Evolutionary conservation across 2,329 filamentous ascomycete species (phyloP).

Genomic region (Diaporthe ilicicola): DNA sequence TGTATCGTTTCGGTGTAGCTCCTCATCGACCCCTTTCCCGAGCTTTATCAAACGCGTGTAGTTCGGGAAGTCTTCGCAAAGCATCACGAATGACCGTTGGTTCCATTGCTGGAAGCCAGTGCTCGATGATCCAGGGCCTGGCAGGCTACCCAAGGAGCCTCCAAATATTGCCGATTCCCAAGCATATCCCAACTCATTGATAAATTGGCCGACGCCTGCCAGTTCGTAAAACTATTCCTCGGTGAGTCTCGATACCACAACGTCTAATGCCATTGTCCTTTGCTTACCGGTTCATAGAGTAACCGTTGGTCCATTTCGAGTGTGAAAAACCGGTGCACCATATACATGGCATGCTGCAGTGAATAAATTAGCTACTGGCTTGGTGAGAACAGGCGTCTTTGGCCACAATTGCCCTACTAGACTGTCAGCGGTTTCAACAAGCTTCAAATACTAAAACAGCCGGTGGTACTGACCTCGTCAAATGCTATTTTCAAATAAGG

Average conservation of each 20-base stretch:
- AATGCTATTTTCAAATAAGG: background rate
- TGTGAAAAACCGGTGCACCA: background rate
- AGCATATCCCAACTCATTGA: background rate
- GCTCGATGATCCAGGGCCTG: background rate
- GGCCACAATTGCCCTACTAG: background rate
- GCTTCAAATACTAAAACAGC: no score
- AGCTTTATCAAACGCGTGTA: background rate
- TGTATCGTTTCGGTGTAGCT: background rate
- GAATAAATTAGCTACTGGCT: background rate
- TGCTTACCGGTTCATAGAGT: background rate
- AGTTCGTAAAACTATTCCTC: background rate
- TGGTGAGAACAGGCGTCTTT: background rate
- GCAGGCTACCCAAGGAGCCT: background rate
- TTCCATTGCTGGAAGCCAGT: background rate
- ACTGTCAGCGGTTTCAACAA: background rate
- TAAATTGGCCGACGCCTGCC: background rate
- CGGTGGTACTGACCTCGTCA: background rate
- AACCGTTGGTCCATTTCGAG: background rate
- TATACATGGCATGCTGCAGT: background rate
- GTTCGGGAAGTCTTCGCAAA: background rate
- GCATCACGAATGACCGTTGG: background rate
- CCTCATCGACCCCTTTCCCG: background rate
- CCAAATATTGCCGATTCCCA: constrained; percentile 1
- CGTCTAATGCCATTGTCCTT: accelerated
- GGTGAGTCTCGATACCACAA: background rate